A percentile compares a stretch with the other conserved stretches of the same genome.
Evolutionary conservation across 2,329 filamentous ascomycete genomes (phyloP).

Genomic region (Alternaria novae-zelandiae): DNA sequence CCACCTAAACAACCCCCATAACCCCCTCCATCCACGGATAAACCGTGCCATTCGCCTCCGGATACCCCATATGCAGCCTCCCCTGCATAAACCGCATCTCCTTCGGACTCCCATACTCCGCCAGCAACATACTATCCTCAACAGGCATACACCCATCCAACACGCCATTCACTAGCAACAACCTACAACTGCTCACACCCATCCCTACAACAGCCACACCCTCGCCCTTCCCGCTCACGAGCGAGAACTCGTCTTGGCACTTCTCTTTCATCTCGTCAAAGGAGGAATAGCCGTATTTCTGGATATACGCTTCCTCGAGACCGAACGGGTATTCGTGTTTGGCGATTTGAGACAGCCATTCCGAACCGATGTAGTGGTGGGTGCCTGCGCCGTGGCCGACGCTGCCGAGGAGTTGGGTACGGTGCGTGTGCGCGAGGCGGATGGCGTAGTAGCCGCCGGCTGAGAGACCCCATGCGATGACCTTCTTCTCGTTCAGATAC

Average conservation of each 20-base stretch:
- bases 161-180: constrained; percentile 63
- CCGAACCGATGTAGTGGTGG: constrained; percentile 63
- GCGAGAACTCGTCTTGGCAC: constrained; percentile 58
- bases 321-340: constrained; percentile 66
- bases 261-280: constrained; percentile 55
- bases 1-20: constrained; percentile 11
- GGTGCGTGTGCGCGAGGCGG: constrained; percentile 63
- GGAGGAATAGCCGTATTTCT: constrained; percentile 52
- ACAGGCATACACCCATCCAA: constrained; percentile 67
- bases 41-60: constrained; percentile 39
- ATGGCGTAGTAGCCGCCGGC: constrained; percentile 67
- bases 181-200: constrained; percentile 53
- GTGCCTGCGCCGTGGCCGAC: constrained; percentile 62
- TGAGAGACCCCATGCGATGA: constrained; percentile 62
- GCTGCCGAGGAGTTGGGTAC: constrained; percentile 53
- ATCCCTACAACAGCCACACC: constrained; percentile 45
- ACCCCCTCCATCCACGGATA: constrained; percentile 43
- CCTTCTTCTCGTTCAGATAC: constrained; percentile 54
- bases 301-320: constrained; percentile 55
- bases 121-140: constrained; percentile 62
- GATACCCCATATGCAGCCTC: constrained; percentile 56
- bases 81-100: constrained; percentile 55
- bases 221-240: constrained; percentile 60
- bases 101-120: constrained; percentile 61
- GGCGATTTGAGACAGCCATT: constrained; percentile 61